Evolutionary conservation across 331 rosid genomes (phyloP), one percentile per base, ranked within the genome.

Genomic region (Malus hybrid): DNA sequence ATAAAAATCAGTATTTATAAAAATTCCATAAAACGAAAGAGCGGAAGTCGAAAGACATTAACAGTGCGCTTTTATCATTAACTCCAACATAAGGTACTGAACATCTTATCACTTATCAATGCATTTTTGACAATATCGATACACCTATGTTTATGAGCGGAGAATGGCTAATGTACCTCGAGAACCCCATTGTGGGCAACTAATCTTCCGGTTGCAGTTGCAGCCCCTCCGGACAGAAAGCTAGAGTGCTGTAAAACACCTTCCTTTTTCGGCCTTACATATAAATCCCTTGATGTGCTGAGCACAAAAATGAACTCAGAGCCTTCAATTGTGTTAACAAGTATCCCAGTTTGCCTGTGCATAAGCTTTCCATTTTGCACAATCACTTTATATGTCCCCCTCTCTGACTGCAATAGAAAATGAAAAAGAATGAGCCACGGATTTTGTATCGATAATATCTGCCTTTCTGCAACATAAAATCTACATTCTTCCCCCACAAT

Each of bases 171-270:
- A 34, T 27, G 70, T 85, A 93, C 98, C 79, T 86, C 80, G 31
- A 91, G 89, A 61, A 85, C 56, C 60, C 98, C 98, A 70, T 84
- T n/a, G 13, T 73, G 84, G 27, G 94, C 88, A 18, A 93, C 89
- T 67, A 91, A 61, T 93, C 98, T 91, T 81, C 97, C 98, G n/a
- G 98, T 87, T 22, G 98, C 89, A 31, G 84, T 85, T 32, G 93
- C 85, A 24, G 97, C 93, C 39, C 83, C 97, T 60, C 98, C 98
- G 61, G 98, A 88, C 7, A 93, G 82, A 77, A 93, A 93, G 69
- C 98, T 93, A 0, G 97, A 93, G 78, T 93, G 98, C 67, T 93
- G 98, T 70, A 93, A 91, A 6, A n/a, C 67, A 27, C 97, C 98
- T 60, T 91, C 90, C 62, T 81, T 84, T 82, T 93, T 93, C 79